phyloP scores from a whole-genome alignment of 331 rosid genomes.

The Erythrophleum ivorense region DNA sequence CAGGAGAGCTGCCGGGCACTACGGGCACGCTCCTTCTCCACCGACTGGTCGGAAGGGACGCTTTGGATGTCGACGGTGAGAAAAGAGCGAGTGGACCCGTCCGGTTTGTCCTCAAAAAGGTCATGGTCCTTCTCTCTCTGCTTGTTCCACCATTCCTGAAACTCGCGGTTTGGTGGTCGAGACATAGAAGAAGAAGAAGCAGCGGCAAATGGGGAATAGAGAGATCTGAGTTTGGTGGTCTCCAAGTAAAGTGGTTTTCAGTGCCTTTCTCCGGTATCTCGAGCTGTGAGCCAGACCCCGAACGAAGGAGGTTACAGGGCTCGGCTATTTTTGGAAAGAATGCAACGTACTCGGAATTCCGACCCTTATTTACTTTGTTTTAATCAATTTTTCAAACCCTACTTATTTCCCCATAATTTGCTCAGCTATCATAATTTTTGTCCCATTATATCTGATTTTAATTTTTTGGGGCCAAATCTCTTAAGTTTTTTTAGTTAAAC shows the following conservation, averaged over 20 bases:
- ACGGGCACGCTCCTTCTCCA: conserved; percentile 67
- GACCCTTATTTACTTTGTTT: background rate
- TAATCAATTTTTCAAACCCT: too few species aligned
- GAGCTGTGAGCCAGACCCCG: conserved; percentile 34
- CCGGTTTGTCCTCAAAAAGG: conserved; percentile 30
- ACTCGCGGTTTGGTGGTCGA: conserved; percentile 82
- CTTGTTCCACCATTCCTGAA: conserved; percentile 99
- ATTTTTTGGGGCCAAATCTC: background rate
- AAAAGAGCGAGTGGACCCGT: conserved; percentile 33
- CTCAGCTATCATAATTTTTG: background rate
- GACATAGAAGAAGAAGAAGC: conserved; percentile 54
- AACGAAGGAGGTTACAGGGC: background rate
- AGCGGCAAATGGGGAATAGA: background rate
- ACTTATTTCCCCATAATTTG: background rate
- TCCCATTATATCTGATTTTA: background rate
- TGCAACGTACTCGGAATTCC: conserved; percentile 22
- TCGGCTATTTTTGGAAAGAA: conserved; percentile 41
- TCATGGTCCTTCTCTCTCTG: conserved; percentile 63
- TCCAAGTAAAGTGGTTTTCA: background rate
- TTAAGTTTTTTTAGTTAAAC: too few species aligned
- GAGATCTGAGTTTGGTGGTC: conserved; percentile 2
- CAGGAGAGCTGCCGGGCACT: conserved; percentile 88
- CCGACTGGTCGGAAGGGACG: conserved; percentile 55
- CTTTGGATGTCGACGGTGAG: conserved; percentile 56
- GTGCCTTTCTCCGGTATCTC: conserved; percentile 4